These are phyloP conservation scores for Chaetomium olivaceum DNA, from an alignment of 2,329 filamentous ascomycete genomes.

Conservation along the genomic window DNA sequence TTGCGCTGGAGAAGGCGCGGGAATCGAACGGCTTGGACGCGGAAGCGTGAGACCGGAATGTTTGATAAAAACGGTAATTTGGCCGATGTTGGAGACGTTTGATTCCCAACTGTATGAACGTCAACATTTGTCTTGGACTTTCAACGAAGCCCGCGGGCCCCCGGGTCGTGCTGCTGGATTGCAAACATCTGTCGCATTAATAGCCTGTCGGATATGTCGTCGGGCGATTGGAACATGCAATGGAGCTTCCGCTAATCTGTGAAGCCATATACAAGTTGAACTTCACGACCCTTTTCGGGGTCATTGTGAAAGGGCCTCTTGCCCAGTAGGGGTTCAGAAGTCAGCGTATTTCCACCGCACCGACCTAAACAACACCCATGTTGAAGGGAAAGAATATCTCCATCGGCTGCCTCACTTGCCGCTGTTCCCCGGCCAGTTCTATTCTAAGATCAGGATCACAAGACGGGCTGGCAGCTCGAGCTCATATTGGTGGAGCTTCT, in stretches of 20 bases:
- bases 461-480: background rate
- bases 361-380: background rate
- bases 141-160: background rate
- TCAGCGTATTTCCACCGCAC: background rate
- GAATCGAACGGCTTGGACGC: background rate
- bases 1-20: constrained; percentile 8
- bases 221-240: background rate
- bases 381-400: background rate
- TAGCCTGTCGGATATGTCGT: background rate
- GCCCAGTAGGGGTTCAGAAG: background rate
- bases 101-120: background rate
- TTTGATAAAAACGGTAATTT: background rate
- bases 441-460: background rate
- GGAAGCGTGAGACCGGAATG: background rate
- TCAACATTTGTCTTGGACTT: background rate
- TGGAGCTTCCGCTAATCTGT: background rate
- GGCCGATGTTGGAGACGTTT: background rate
- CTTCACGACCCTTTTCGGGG: background rate
- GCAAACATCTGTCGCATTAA: background rate
- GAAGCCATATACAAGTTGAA: background rate
- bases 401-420: background rate
- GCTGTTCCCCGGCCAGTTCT: background rate
- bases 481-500: background rate
- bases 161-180: background rate
- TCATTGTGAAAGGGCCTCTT: background rate